Evolutionary conservation across 169 alveolate genomes (phyloP), one percentile per base, ranked within the genome.

Genomic region (Cyclospora cayetanensis): DNA sequence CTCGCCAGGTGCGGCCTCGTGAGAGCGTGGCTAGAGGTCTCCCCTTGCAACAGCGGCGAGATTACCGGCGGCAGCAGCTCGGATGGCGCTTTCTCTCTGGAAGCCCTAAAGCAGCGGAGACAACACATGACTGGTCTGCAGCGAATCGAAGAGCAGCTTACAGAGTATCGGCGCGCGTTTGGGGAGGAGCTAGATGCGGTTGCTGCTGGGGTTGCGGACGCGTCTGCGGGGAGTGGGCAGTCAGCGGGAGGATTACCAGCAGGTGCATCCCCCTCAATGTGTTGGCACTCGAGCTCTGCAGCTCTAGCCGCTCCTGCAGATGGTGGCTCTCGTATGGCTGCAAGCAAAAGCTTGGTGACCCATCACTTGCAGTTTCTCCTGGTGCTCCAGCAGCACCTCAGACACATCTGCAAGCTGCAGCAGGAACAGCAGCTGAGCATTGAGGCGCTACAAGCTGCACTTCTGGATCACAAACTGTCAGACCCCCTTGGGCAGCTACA

Each of bases 1-100:
- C 92, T 93, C 27, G 90, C 84, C 12, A 68, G 83, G 39, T 83
- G 93, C 9, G 85, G 80, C 31, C 66, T 83, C 41, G 68, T 53
- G 15, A 35, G 68, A 1, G 90, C 79, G 39, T 83, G 90, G 90
- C 77, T 83, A 4, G 80, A 68, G 52, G 80, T 68, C 25, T 9
- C 80, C 4, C 80, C 80, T 31, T 68, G 29, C 80, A 68, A 50
- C 80, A 68, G 43, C 80, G 37, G 80, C 80, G 18, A 50, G 53
- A 25, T 39, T 43, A 68, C 11, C 52, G 39, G 80, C 80, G 37
- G 80, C 52, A 35, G 22, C 53, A 35, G 80, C 80, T 15, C 53
- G 34, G 80, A 68, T 41, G 80, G 50, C 7, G 4, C 80, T 2
- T 68, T 68, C 52, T 68, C 80, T 34, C 25, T 68, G 31, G 80